phyloP scores from a whole-genome alignment of 1,284 basidiomycete species.

The Gastroboletus turbinatus region DNA sequence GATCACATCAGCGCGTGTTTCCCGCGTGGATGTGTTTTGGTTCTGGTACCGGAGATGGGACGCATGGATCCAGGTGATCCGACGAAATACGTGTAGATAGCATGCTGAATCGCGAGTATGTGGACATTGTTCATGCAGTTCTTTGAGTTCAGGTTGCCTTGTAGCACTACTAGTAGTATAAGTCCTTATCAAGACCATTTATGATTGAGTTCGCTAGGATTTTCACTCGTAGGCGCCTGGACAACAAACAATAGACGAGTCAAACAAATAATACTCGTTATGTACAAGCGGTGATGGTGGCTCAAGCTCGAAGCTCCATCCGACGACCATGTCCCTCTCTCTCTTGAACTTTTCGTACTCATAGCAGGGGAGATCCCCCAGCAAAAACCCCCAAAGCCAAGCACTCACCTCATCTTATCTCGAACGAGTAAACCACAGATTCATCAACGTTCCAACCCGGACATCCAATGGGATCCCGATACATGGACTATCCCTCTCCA shows the following conservation, averaged over 20 bases:
- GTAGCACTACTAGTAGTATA: too few relatives aligned
- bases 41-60: too few relatives aligned
- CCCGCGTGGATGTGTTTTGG: too few relatives aligned
- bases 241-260: not conserved
- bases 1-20: too few relatives aligned
- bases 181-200: too few relatives aligned
- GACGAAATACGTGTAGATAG: too few relatives aligned
- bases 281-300: not conserved
- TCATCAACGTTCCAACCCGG: not conserved
- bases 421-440: not conserved
- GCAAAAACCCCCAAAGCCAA: not conserved
- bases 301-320: not conserved
- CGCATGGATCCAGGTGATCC: too few relatives aligned
- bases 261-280: not conserved
- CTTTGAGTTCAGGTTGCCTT: too few relatives aligned
- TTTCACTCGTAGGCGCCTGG: too few relatives aligned
- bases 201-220: too few relatives aligned
- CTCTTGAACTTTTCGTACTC: not conserved
- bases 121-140: too few relatives aligned
- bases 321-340: not conserved
- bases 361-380: not conserved
- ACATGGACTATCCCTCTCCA: slow-evolving; percentile 23
- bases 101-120: too few relatives aligned
- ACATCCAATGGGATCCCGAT: slow-evolving; percentile 6
- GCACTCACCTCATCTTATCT: not conserved